phyloP scores from a whole-genome alignment of 2,329 filamentous ascomycete genomes.

The Stylonectria norvegica region DNA sequence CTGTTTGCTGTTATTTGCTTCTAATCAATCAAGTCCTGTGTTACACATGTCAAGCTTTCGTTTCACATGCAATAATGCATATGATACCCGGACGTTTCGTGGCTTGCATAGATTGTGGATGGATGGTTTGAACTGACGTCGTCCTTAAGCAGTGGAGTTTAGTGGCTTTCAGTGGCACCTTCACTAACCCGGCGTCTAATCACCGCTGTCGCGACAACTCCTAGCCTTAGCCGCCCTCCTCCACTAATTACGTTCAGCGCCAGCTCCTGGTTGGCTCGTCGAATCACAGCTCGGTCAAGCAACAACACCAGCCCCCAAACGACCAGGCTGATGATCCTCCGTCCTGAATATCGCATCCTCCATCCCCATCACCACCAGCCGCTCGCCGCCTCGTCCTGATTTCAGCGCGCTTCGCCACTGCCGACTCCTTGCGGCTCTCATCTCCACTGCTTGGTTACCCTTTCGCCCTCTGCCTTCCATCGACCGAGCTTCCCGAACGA shows the following conservation, averaged over 20 bases:
- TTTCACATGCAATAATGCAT: too few species aligned
- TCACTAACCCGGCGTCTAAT: too few species aligned
- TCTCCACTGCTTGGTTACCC: background rate
- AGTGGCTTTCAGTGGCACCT: too few species aligned
- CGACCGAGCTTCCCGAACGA: conserved; percentile 8
- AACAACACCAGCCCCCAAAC: conserved; percentile 26
- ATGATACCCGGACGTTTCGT: too few species aligned
- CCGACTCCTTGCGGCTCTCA: background rate
- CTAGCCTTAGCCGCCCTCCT: too few species aligned
- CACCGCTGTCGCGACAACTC: too few species aligned
- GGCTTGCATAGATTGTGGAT: too few species aligned
- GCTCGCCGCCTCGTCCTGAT: background rate
- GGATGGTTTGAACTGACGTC: too few species aligned
- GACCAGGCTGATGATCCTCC: conserved; percentile 20
- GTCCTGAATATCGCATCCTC: conserved; percentile 13
- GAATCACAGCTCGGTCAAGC: conserved; percentile 17
- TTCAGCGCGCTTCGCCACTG: background rate
- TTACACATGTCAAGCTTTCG: too few species aligned
- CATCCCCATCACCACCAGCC: conserved; percentile 6
- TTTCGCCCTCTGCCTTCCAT: background rate
- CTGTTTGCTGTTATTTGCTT: too few species aligned
- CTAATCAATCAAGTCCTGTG: too few species aligned
- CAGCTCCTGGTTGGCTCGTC: conserved; percentile 21
- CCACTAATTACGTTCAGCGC: conserved; percentile 10
- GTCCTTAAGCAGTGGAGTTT: too few species aligned